phyloP scores from a whole-genome alignment of 306 rosid genomes.

The Gastrolobium villosum region DNA sequence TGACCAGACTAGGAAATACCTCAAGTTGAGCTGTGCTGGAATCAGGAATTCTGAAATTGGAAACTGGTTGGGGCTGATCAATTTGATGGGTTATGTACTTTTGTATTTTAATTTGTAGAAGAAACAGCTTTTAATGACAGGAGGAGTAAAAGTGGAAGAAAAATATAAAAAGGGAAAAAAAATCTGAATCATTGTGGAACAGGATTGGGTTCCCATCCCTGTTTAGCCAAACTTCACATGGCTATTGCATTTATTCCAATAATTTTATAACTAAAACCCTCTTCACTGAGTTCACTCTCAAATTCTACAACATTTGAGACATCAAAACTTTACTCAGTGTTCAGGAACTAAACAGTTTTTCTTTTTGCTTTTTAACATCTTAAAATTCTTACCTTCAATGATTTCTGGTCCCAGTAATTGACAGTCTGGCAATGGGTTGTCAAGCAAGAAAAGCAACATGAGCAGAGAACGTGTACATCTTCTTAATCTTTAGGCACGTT shows the following conservation, averaged over 20 bases:
- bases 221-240: constrained; percentile 56
- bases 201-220: constrained; percentile 73
- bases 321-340: constrained; percentile 23
- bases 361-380: background rate
- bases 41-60: constrained; percentile 29
- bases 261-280: background rate
- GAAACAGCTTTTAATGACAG: constrained; percentile 45
- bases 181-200: constrained; percentile 57
- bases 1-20: constrained; percentile 45
- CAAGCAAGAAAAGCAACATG: constrained; percentile 51
- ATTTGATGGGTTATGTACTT: background rate
- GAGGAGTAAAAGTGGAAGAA: constrained; percentile 31
- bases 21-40: constrained; percentile 37
- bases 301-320: constrained; percentile 15
- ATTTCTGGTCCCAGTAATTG: constrained; percentile 41
- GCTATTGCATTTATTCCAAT: constrained; percentile 50
- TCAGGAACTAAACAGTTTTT: constrained; percentile 38
- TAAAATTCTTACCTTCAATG: constrained; percentile 46
- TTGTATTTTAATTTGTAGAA: constrained; percentile 35
- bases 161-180: constrained; percentile 45
- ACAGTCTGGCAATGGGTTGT: constrained; percentile 74
- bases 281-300: background rate
- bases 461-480: constrained; percentile 8
- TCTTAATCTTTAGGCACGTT: constrained; percentile 45
- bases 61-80: background rate